Percentiles rank a stretch among this genome's conserved stretches.
Conservation (phyloP, 1,139 yeast genomes). For the Scheffersomyces titani region DNA sequence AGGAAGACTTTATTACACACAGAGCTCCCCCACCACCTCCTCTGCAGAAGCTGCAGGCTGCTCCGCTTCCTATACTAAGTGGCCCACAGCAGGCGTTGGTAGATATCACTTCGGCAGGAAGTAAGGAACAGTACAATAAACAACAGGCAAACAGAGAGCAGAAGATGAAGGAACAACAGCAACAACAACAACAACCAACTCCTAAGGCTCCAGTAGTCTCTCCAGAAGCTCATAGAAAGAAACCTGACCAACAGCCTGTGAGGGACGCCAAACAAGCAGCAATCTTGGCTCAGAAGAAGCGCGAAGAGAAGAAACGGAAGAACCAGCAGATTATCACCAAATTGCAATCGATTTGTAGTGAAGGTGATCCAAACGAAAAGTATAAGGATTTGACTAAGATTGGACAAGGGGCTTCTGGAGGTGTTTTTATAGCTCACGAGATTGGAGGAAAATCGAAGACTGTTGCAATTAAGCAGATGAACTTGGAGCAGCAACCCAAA, state of each 20-base stretch:
- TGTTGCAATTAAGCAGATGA: constrained; percentile 97
- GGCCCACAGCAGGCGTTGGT: constrained; percentile 18
- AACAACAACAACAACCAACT: constrained; percentile 2
- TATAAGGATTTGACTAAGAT: constrained; percentile 76
- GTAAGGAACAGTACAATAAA: constrained; percentile 14
- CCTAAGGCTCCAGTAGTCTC: constrained; percentile 2
- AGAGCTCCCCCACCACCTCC: constrained; percentile 34
- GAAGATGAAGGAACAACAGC: constrained; percentile 10
- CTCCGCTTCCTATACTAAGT: constrained; percentile 5
- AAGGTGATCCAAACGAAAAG: constrained; percentile 79
- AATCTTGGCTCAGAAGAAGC: constrained; percentile 60
- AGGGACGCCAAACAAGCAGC: constrained; percentile 61
- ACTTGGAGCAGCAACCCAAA: constrained; percentile 89
- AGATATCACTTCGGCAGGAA: constrained; percentile 9
- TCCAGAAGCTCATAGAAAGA: constrained; percentile 11
- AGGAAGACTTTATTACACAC: constrained; percentile 30
- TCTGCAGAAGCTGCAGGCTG: constrained; percentile 4
- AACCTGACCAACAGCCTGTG: constrained; percentile 37
- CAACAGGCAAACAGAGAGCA: constrained; percentile 11
- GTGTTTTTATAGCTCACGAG: constrained; percentile 90
- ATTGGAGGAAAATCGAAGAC: constrained; percentile 51
- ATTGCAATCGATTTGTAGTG: constrained; percentile 75
- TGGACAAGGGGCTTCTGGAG: constrained; percentile 99
- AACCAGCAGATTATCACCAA: constrained; percentile 72
- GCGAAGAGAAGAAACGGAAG: constrained; percentile 71